A percentile compares a stretch with the other conserved stretches of the same genome.
Evolutionary conservation across 2,329 filamentous ascomycete species (phyloP).

Genomic region (Diplodia seriata): DNA sequence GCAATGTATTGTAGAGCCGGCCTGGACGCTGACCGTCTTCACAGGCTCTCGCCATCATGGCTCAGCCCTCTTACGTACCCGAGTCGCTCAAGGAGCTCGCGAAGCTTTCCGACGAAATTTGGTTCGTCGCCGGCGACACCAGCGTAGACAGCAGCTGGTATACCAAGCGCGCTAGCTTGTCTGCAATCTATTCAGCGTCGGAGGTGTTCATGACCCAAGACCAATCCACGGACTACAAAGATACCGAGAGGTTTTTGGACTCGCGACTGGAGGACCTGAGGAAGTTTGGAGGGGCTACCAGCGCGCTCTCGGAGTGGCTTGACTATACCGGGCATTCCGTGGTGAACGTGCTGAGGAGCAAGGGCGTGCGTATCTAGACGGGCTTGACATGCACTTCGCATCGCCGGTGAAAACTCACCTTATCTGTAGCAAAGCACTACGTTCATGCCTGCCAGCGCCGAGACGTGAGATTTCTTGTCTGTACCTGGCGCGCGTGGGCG

Average conservation of each 20-base stretch:
- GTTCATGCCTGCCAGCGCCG: neutral
- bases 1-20: slow-evolving; percentile 7
- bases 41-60: slow-evolving; percentile 88
- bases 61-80: slow-evolving; percentile 78
- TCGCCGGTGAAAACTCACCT: neutral
- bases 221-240: slow-evolving; percentile 71
- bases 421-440: neutral
- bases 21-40: slow-evolving; percentile 33
- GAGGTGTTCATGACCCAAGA: slow-evolving; percentile 97
- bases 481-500: neutral
- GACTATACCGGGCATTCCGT: slow-evolving; percentile 79
- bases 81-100: slow-evolving; percentile 80
- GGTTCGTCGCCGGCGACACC: slow-evolving; percentile 81
- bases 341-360: slow-evolving; percentile 85
- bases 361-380: slow-evolving; percentile 76
- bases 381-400: neutral
- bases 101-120: slow-evolving; percentile 87
- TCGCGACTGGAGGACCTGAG: slow-evolving; percentile 75
- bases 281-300: slow-evolving; percentile 66
- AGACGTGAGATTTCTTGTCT: neutral
- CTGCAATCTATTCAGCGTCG: slow-evolving; percentile 71
- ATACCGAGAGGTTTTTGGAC: slow-evolving; percentile 81
- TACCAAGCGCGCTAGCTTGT: slow-evolving; percentile 68
- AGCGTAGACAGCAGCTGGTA: slow-evolving; percentile 91
- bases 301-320: slow-evolving; percentile 75